A percentile compares a stretch with the other conserved stretches of the same genome.
Conservation (phyloP, 345 rosid genomes). For the Dipteronia dyeriana region DNA sequence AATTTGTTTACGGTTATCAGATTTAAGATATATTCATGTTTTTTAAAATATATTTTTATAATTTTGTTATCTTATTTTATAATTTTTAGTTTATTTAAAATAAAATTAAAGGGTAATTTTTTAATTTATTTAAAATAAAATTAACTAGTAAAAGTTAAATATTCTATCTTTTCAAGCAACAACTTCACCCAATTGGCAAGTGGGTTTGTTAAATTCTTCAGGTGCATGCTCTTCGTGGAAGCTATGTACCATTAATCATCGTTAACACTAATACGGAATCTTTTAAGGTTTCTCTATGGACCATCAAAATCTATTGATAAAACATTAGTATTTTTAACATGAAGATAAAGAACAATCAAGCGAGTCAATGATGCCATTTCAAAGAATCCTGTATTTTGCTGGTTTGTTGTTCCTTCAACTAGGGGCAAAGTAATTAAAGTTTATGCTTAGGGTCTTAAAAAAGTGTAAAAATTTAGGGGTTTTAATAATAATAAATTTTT, state of each 20-base stretch:
- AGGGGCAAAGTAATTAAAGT: no score
- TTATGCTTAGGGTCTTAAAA: no score
- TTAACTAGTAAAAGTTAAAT: background rate
- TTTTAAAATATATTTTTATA: no score
- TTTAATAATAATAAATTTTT: no score
- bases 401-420: background rate
- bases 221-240: slow-evolving; percentile 4
- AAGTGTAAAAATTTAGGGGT: no score
- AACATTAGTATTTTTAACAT: background rate
- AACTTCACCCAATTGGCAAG: background rate
- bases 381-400: slow-evolving; percentile 13
- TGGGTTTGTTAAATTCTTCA: slow-evolving; percentile 8
- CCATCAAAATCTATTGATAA: slow-evolving; percentile 8
- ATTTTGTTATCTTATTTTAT: no score
- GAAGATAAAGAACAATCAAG: slow-evolving; percentile 19
- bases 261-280: slow-evolving; percentile 3
- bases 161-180: background rate
- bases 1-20: no score
- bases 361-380: slow-evolving; percentile 22
- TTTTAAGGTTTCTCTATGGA: slow-evolving; percentile 9
- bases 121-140: no score
- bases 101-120: no score
- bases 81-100: no score
- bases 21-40: no score
- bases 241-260: slow-evolving; percentile 15